Evolutionary conservation across 768 basidiomycete species (phyloP), one percentile per base, ranked within the genome.

Genomic region (Pilatotrama ljubarskyi): DNA sequence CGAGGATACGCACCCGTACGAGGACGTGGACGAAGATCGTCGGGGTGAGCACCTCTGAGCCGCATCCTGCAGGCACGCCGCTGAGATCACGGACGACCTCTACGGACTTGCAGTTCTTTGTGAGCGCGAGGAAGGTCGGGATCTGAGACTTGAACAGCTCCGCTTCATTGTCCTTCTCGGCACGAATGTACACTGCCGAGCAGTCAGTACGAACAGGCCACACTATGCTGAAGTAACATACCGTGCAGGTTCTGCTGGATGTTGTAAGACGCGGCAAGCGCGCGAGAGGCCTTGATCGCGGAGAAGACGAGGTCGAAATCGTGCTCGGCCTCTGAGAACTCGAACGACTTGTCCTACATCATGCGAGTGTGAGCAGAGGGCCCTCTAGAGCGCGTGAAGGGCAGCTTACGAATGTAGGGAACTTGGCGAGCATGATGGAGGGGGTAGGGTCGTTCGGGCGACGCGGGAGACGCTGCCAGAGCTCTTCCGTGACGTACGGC

Each of bases 401-500:
- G 38, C 1, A 59, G 81, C 93, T 67, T 67, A 95, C 96, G 64
- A 79, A 75, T 36, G 84, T 79, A 3, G 97, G 97, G 82, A 86
- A 98, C 29, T 82, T 76, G 0, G 95, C 82, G 18, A 98, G 75
- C 92, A 95, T 95, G 72, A 99, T 94, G 0, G 93, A 93, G 7
- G 87, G 84, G 10, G 89, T 91, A 9, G 80, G 64, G 70, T 98
- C 95, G 40, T 87, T 88, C 1, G 88, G 85, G 60, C 95, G 80
- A 17, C 95, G 81, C 0, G 95, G 95, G 2, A 99, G 79, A 26
- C 97, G 85, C 73, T 99, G 97, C 97, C 97, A 99, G 11, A 99
- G 78, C 73, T 98, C 97, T 75, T 99, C 97, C 4, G 97, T 98
- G 32, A 99, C 92, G 74, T 91, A 99, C 0, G 97, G 97, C 97